Conservation (phyloP, 2,329 filamentous ascomycete genomes). For the Stemphylium lycopersici region DNA sequence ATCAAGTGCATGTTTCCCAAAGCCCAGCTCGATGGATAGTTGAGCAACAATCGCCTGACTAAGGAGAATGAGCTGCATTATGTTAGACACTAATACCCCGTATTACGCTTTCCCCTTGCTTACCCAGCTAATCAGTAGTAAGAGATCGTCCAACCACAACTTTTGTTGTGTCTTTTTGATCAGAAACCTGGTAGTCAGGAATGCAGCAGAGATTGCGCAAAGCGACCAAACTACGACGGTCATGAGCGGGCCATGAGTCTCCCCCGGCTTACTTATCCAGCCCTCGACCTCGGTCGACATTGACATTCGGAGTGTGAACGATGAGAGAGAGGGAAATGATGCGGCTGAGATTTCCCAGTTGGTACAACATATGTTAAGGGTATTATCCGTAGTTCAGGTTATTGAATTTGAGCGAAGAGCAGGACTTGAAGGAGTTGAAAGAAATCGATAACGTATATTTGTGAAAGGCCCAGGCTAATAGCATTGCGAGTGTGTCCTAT, state of each 20-base stretch:
- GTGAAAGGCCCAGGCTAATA: too few relatives aligned
- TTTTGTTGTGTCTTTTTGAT: slow-evolving; percentile 2
- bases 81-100: background rate
- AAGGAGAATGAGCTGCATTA: background rate
- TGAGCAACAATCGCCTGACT: background rate
- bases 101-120: background rate
- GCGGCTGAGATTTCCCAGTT: background rate
- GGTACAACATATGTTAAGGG: too few relatives aligned
- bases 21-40: slow-evolving; percentile 1
- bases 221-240: slow-evolving; percentile 2
- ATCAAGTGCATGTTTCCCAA: slow-evolving; percentile 9
- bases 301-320: background rate
- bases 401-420: too few relatives aligned
- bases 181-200: background rate
- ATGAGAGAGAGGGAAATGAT: too few relatives aligned
- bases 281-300: slow-evolving; percentile 7
- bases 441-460: too few relatives aligned
- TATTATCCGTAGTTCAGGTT: too few relatives aligned
- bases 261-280: slow-evolving; percentile 5
- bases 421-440: too few relatives aligned
- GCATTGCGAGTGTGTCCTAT: too few relatives aligned
- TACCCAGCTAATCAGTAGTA: slow-evolving; percentile 9
- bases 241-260: slow-evolving; percentile 6
- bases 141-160: slow-evolving; percentile 5
- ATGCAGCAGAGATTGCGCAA: background rate